phyloP scores from a whole-genome alignment of 176 grass and related monocot species.

The Carex parvula region DNA sequence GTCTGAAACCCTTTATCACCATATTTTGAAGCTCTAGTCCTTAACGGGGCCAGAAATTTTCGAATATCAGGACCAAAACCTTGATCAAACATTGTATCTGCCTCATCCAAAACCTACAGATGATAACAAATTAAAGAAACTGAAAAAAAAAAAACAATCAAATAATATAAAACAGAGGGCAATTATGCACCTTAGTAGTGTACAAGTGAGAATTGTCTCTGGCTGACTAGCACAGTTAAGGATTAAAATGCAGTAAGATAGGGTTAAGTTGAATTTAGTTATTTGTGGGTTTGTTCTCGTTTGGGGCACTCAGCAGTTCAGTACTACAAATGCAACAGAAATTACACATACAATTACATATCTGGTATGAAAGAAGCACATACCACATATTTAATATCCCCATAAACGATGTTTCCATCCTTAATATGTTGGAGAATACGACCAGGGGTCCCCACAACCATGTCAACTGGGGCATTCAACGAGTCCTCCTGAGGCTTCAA shows the following conservation, averaged over 20 bases:
- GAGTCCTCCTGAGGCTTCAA: conserved; percentile 90
- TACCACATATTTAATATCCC: conserved; percentile 96
- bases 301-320: not conserved
- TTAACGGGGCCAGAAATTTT: conserved; percentile 88
- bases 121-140: not conserved
- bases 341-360: not conserved
- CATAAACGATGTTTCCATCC: conserved; percentile 91
- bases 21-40: conserved; percentile 63
- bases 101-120: conserved; percentile 86
- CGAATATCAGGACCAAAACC: conserved; percentile 81
- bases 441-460: conserved; percentile 92
- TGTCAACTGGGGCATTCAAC: conserved; percentile 78
- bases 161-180: not conserved
- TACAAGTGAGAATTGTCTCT: not conserved
- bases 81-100: conserved; percentile 99
- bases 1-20: conserved; percentile 90
- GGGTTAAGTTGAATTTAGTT: not conserved
- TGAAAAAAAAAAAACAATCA: not conserved
- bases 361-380: conserved; percentile 19
- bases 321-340: not conserved
- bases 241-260: not conserved
- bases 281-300: not conserved
- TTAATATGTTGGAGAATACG: conserved; percentile 93
- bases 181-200: not conserved
- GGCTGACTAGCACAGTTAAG: not conserved